phyloP scores from a whole-genome alignment of 1,284 basidiomycete genomes.

The Malassezia slooffiae region DNA sequence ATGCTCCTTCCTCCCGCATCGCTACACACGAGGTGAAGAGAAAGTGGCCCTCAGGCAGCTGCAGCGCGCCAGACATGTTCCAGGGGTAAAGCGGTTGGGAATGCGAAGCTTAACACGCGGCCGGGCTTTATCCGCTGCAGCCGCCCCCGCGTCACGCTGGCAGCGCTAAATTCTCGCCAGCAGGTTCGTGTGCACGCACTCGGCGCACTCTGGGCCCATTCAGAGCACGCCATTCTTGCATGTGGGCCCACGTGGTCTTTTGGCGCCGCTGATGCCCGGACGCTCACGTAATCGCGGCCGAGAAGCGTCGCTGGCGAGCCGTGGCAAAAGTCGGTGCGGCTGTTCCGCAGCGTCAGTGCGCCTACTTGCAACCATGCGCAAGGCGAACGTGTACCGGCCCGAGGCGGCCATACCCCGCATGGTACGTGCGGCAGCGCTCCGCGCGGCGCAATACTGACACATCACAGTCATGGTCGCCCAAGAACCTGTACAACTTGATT shows the following conservation, averaged over 20 bases:
- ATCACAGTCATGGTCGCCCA: constrained; percentile 56
- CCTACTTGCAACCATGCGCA: constrained; percentile 22
- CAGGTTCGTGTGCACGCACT: no score
- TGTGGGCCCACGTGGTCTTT: constrained; percentile 7
- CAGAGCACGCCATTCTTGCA: constrained; percentile 14
- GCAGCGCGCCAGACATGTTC: constrained; percentile 8
- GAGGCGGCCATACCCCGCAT: constrained; percentile 39
- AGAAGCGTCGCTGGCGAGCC: no score
- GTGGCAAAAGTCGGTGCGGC: no score
- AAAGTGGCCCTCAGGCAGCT: constrained; percentile 45
- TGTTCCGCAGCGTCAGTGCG: neutral
- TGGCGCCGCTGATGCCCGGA: neutral
- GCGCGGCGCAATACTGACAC: neutral
- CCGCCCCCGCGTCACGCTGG: no score
- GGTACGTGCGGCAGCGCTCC: constrained; percentile 18
- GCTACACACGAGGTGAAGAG: constrained; percentile 44
- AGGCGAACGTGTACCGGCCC: constrained; percentile 35
- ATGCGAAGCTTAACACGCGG: no score
- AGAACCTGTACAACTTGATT: constrained; percentile 67
- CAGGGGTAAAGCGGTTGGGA: no score
- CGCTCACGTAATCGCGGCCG: no score
- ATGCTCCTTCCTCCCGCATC: no score
- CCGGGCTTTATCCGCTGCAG: no score
- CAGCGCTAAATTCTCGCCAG: no score
- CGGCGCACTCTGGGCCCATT: no score